Evolutionary conservation across 768 basidiomycete species (phyloP).

Genomic region (Tephrocybe sp.): DNA sequence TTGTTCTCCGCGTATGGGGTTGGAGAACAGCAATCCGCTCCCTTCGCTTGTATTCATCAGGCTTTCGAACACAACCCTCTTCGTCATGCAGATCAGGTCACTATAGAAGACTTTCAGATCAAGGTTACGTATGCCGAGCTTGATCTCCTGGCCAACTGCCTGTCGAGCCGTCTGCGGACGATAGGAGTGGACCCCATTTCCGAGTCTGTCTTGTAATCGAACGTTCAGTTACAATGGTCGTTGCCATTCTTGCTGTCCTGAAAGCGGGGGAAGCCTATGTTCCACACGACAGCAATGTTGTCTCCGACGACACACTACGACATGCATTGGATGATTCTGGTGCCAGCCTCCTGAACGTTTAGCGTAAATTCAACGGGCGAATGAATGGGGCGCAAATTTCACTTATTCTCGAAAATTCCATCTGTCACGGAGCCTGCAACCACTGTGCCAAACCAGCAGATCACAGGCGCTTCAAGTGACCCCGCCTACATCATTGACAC

Average conservation of each 20-base stretch:
- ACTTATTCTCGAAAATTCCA: slow-evolving; percentile 25
- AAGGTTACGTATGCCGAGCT: slow-evolving; percentile 52
- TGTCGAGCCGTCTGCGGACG: slow-evolving; percentile 41
- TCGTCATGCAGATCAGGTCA: slow-evolving; percentile 16
- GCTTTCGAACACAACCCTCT: slow-evolving; percentile 11
- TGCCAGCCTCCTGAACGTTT: slow-evolving; percentile 41
- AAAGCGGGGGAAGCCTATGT: slow-evolving; percentile 61
- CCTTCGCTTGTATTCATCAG: slow-evolving; percentile 6
- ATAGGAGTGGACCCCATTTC: slow-evolving; percentile 43
- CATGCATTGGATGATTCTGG: slow-evolving; percentile 50
- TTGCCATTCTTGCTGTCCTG: slow-evolving; percentile 54
- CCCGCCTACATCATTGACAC: slow-evolving; percentile 61
- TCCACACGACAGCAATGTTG: slow-evolving; percentile 56
- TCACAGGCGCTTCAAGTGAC: slow-evolving; percentile 34
- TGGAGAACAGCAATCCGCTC: too few species aligned
- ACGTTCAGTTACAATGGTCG: slow-evolving; percentile 52
- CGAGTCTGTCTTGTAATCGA: slow-evolving; percentile 56
- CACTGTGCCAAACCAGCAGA: slow-evolving; percentile 39
- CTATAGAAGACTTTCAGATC: slow-evolving; percentile 56
- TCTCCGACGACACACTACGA: slow-evolving; percentile 51
- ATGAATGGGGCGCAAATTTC: slow-evolving; percentile 1
- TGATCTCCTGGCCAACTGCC: slow-evolving; percentile 43
- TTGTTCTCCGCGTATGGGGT: too few species aligned
- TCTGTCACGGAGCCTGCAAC: slow-evolving; percentile 17
- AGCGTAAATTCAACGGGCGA: slow-evolving; percentile 40